A percentile compares a stretch with the other conserved stretches of the same genome.
Conservation (phyloP, 73 alveolate species). For the Breviolum minutum region DNA sequence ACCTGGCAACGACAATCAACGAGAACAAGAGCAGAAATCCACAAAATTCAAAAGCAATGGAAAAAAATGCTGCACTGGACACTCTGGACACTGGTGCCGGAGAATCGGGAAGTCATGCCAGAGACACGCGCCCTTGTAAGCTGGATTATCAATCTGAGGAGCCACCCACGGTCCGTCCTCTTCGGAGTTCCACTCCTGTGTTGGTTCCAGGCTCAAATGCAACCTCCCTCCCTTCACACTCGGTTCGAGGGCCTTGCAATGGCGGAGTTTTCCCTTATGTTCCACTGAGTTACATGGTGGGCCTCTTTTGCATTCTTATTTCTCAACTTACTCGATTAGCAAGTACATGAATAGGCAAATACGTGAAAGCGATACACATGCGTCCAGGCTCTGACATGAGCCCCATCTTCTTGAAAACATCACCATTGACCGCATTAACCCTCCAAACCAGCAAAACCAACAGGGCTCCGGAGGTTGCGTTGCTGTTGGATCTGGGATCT, state of each 20-base stretch:
- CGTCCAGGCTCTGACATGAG: too few relatives aligned
- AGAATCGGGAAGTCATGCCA: not conserved
- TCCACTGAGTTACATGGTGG: not conserved
- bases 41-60: too few relatives aligned
- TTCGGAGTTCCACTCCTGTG: constrained; percentile 86
- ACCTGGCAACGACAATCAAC: not conserved
- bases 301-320: too few relatives aligned
- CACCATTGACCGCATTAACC: too few relatives aligned
- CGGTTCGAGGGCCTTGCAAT: too few relatives aligned
- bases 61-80: too few relatives aligned
- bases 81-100: not conserved
- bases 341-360: too few relatives aligned
- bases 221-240: not conserved
- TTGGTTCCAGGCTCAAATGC: not conserved
- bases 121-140: constrained; percentile 82
- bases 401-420: too few relatives aligned
- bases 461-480: constrained; percentile 81
- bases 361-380: too few relatives aligned
- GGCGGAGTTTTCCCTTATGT: not conserved
- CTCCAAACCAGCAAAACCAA: not conserved
- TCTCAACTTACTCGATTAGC: too few relatives aligned
- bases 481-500: constrained; percentile 58
- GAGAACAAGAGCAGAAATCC: not conserved
- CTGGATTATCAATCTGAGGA: constrained; percentile 85
- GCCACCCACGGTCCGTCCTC: constrained; percentile 89